Conservation (phyloP, 2,329 filamentous ascomycete genomes). For the Erysiphe pisi region DNA sequence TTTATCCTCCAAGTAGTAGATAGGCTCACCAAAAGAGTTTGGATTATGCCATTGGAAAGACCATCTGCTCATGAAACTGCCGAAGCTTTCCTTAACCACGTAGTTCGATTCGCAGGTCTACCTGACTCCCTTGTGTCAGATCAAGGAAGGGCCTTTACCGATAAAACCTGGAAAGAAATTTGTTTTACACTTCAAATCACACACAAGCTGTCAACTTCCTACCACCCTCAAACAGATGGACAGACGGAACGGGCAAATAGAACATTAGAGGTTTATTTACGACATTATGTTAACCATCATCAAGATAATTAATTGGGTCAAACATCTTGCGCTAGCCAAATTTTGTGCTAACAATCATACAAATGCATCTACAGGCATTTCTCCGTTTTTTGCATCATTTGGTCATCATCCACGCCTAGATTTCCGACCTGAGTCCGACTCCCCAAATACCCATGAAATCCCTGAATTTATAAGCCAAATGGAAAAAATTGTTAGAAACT, state of each 20-base stretch:
- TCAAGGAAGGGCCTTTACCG: conserved; percentile 22
- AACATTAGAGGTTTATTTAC: conserved; percentile 19
- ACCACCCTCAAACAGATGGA: conserved; percentile 10
- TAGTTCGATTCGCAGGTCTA: conserved; percentile 5
- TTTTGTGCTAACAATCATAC: conserved; percentile 27
- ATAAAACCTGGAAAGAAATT: conserved; percentile 14
- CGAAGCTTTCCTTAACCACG: not conserved
- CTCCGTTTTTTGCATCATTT: not conserved
- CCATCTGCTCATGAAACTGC: not conserved
- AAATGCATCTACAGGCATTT: not conserved
- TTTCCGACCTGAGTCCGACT: not conserved
- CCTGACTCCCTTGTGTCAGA: conserved; percentile 19
- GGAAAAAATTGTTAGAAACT: not conserved
- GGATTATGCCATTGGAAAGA: not conserved
- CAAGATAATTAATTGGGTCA: not conserved
- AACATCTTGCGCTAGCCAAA: not conserved
- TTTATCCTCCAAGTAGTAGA: not conserved
- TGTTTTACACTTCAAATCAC: not conserved
- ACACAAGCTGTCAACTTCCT: conserved; percentile 18
- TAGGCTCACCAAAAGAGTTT: not conserved
- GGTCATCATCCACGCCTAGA: not conserved
- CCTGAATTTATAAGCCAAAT: not conserved
- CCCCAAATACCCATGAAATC: not conserved
- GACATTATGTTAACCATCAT: conserved; percentile 5
- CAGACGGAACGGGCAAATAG: conserved; percentile 13